A percentile compares a stretch with the other conserved stretches of the same genome.
phyloP scores from a whole-genome alignment of 495 filamentous ascomycete species.

The Haplographium delicatum region DNA sequence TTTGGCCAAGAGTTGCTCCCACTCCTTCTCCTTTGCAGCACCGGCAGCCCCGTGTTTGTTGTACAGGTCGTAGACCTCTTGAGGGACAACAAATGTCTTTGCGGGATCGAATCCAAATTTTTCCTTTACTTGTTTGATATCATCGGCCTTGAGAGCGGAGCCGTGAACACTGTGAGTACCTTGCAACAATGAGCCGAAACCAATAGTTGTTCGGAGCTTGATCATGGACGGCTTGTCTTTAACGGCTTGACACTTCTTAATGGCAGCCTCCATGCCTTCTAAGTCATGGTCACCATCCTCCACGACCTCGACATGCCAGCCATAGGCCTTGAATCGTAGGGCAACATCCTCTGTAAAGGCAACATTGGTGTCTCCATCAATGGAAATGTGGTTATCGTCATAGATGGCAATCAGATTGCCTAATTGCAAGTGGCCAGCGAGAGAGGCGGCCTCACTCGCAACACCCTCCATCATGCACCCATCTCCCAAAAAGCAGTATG shows the following conservation, averaged over 20 bases:
- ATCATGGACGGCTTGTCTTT: constrained; percentile 96
- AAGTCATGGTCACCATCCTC: constrained; percentile 89
- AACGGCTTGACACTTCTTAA: constrained; percentile 76
- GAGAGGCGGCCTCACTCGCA: constrained; percentile 85
- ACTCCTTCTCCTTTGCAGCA: constrained; percentile 88
- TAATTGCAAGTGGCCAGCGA: constrained; percentile 92
- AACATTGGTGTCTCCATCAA: constrained; percentile 87
- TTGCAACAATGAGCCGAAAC: constrained; percentile 89
- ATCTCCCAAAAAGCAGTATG: constrained; percentile 94
- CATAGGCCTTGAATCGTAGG: constrained; percentile 95
- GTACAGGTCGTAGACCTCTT: constrained; percentile 92
- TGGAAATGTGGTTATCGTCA: constrained; percentile 97
- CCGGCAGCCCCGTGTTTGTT: constrained; percentile 73
- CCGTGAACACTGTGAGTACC: constrained; percentile 96
- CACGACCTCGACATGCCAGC: constrained; percentile 89
- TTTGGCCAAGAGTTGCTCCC: constrained; percentile 88
- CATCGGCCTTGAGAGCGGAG: constrained; percentile 87
- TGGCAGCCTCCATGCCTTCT: constrained; percentile 79
- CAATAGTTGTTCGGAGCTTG: constrained; percentile 96
- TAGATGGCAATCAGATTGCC: constrained; percentile 96
- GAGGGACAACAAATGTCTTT: constrained; percentile 88
- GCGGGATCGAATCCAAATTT: constrained; percentile 96
- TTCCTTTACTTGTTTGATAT: constrained; percentile 83
- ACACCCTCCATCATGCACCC: constrained; percentile 99
- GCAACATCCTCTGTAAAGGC: constrained; percentile 97